Conservation (phyloP, 495 filamentous ascomycete genomes). For the Hypoxylon crocopeplum region DNA sequence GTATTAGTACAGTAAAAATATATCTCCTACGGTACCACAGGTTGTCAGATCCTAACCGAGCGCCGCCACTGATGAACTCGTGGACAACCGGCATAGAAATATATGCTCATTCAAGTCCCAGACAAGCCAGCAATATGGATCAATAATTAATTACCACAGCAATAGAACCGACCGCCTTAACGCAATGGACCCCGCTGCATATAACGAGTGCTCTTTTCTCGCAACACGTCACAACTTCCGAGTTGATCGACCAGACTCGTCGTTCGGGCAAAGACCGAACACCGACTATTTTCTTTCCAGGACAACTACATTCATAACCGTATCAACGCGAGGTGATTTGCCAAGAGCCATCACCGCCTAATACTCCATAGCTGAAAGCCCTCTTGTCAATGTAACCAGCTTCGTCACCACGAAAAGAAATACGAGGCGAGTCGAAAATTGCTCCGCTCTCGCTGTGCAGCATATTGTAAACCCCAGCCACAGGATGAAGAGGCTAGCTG, state of each 20-base stretch:
- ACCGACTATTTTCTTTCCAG: constrained; percentile 7
- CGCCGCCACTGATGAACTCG: constrained; percentile 4
- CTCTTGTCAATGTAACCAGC: neutral
- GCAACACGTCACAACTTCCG: too few relatives aligned
- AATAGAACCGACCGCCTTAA: too few relatives aligned
- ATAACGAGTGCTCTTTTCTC: too few relatives aligned
- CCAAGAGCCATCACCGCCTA: neutral
- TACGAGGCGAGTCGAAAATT: neutral
- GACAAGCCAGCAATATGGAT: neutral
- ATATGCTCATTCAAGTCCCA: neutral
- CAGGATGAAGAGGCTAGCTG: too few relatives aligned
- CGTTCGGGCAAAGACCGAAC: constrained; percentile 24
- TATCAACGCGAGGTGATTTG: neutral
- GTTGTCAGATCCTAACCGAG: constrained; percentile 16
- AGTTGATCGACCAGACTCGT: constrained; percentile 18
- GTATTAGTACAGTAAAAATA: too few relatives aligned
- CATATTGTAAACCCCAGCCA: too few relatives aligned
- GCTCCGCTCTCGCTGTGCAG: neutral
- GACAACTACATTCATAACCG: neutral
- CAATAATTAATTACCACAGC: neutral
- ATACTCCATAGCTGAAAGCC: neutral
- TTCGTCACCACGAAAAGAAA: neutral
- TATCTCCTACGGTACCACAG: too few relatives aligned
- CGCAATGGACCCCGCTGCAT: constrained; percentile 16
- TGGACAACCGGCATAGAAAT: too few relatives aligned